These are phyloP conservation scores for Eucalyptus curtisii DNA, from an alignment of 345 rosid genomes.

Conservation along the genomic window DNA sequence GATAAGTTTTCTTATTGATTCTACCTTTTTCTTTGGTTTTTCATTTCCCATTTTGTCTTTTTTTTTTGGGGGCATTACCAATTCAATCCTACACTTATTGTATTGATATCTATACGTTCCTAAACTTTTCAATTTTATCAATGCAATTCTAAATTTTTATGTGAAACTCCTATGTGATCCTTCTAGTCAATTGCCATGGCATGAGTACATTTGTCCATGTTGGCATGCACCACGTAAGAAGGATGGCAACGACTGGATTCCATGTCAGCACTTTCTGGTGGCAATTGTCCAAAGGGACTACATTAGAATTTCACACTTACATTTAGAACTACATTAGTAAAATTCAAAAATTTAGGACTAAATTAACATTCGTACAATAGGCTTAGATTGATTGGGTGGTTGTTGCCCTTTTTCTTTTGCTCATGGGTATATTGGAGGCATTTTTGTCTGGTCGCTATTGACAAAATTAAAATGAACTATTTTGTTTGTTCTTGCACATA, in stretches of 20 bases:
- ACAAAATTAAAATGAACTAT: neutral
- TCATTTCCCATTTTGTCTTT: neutral
- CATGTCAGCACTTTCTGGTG: neutral
- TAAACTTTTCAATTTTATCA: neutral
- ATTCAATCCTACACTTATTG: neutral
- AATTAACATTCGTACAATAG: neutral
- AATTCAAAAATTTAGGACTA: too few relatives aligned
- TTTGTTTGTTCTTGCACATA: neutral
- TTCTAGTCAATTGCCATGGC: neutral
- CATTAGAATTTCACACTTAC: accelerated
- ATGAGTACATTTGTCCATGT: neutral
- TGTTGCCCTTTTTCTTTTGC: neutral
- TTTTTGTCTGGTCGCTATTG: neutral
- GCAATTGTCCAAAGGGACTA: neutral
- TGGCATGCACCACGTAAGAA: neutral
- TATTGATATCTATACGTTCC: neutral
- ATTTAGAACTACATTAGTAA: too few relatives aligned
- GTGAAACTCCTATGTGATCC: neutral
- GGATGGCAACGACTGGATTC: accelerated
- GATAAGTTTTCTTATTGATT: neutral
- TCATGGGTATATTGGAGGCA: neutral
- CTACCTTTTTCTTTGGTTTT: neutral
- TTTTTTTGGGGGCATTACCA: neutral
- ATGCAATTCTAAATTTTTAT: accelerated
- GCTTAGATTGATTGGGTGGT: neutral